These are phyloP conservation scores for Flaveria linearis DNA, from an alignment of 129 eudicot genomes.

Conservation along the genomic window DNA sequence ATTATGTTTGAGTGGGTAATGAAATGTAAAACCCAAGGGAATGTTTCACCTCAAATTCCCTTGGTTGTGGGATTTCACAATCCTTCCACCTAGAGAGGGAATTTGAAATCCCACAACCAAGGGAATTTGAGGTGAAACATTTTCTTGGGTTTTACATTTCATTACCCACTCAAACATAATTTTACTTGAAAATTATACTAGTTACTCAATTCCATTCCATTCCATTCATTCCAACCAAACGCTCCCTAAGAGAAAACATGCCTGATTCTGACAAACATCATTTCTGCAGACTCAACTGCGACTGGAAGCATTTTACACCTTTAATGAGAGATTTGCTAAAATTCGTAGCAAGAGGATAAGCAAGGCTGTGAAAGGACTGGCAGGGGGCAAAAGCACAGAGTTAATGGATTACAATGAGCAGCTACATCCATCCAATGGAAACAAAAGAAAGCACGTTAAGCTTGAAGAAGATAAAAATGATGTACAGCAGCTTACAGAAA, in stretches of 20 bases:
- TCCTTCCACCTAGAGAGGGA: no score
- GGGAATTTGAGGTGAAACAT: no score
- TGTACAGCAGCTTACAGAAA: conserved; percentile 25
- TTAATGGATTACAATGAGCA: conserved; percentile 33
- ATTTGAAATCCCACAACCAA: no score
- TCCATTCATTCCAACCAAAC: no score
- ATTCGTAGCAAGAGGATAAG: conserved; percentile 89
- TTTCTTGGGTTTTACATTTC: no score
- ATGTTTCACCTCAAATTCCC: no score
- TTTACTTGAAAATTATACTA: no score
- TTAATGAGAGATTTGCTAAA: conserved; percentile 90
- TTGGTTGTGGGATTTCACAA: no score
- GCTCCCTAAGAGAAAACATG: conserved; percentile 26
- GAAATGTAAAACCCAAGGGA: no score
- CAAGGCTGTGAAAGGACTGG: conserved; percentile 73
- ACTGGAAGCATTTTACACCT: conserved; percentile 92
- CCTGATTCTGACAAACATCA: conserved; percentile 13
- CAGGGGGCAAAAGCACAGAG: conserved; percentile 46
- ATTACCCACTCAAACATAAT: no score
- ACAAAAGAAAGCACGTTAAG: conserved; percentile 44
- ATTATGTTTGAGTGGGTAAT: no score
- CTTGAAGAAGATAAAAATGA: conserved; percentile 27
- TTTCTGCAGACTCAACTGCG: conserved; percentile 79
- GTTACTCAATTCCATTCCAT: no score
- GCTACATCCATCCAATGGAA: conserved; percentile 33